phyloP scores from a whole-genome alignment of 176 grass and related monocot genomes.

The Ensete glaucum region DNA sequence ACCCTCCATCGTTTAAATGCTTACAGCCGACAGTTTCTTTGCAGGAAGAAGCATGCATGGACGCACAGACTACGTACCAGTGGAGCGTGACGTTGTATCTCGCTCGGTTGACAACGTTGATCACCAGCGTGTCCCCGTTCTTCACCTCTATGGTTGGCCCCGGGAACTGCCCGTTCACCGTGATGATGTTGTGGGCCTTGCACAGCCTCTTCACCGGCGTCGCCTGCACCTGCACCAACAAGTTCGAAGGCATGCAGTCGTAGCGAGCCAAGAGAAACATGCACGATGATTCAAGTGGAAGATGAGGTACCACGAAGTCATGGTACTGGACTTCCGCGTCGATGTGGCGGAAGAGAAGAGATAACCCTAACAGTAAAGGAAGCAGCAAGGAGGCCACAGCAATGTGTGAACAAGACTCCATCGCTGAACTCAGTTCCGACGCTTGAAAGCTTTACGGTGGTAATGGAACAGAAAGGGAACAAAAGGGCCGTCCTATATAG shows the following conservation, averaged over 20 bases:
- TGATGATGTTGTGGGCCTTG: constrained; percentile 34
- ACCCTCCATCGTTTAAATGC: not conserved
- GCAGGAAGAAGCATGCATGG: not conserved
- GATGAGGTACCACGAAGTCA: constrained; percentile 53
- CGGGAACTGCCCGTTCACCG: constrained; percentile 77
- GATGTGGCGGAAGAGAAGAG: constrained; percentile 11
- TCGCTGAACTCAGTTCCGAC: not conserved
- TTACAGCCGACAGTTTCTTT: not conserved
- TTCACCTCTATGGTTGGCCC: constrained; percentile 57
- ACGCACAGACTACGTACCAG: constrained; percentile 28
- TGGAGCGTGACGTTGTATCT: constrained; percentile 60
- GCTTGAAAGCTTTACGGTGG: not conserved
- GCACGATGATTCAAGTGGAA: not conserved
- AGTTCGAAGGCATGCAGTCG: no score
- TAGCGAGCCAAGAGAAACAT: not conserved
- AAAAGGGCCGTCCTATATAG: constrained; percentile 18
- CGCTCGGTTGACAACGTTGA: constrained; percentile 48
- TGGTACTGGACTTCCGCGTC: constrained; percentile 50
- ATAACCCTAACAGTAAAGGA: constrained; percentile 9
- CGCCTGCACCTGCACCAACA: constrained; percentile 40
- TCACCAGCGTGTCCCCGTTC: constrained; percentile 53
- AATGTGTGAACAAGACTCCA: not conserved
- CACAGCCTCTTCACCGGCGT: constrained; percentile 79
- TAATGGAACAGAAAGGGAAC: not conserved
- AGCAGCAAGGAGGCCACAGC: not conserved